These are phyloP conservation scores for Thoreauomyces humboldtii DNA, from an alignment of 192 early-diverging fungal genomes.

Conservation along the genomic window DNA sequence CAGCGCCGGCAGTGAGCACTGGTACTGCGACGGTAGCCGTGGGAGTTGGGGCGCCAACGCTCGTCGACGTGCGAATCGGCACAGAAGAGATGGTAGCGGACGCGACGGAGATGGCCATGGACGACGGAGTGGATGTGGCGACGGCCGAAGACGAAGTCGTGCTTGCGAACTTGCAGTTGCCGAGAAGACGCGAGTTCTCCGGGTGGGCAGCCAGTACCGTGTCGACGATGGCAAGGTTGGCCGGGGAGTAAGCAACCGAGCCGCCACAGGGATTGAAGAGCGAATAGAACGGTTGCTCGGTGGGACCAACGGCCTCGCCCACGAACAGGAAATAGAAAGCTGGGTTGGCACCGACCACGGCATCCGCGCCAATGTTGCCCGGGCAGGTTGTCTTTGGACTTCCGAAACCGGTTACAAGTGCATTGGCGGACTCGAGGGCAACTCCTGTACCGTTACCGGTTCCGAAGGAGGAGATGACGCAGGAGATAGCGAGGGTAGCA, in stretches of 20 bases:
- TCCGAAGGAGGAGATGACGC: slow-evolving; percentile 19
- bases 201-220: slow-evolving; percentile 12
- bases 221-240: slow-evolving; percentile 5
- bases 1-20: too few relatives aligned
- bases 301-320: slow-evolving; percentile 3
- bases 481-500: slow-evolving; percentile 18
- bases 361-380: slow-evolving; percentile 7
- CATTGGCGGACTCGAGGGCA: background rate
- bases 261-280: slow-evolving; percentile 29
- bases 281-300: slow-evolving; percentile 8
- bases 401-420: slow-evolving; percentile 25
- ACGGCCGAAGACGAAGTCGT: too few relatives aligned
- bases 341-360: background rate
- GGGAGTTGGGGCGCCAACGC: too few relatives aligned
- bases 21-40: too few relatives aligned
- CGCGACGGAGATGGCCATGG: too few relatives aligned
- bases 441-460: background rate
- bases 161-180: background rate
- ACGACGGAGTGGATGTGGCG: too few relatives aligned
- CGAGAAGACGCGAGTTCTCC: background rate
- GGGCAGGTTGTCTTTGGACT: slow-evolving; percentile 7
- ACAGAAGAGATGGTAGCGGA: too few relatives aligned
- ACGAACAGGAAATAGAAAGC: slow-evolving; percentile 30
- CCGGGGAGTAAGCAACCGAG: slow-evolving; percentile 1
- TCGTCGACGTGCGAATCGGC: too few relatives aligned